A percentile compares a stretch with the other conserved stretches of the same genome.
These are phyloP conservation scores for Carex kokanica DNA, from an alignment of 176 grass and related monocot species.

Conservation along the genomic window DNA sequence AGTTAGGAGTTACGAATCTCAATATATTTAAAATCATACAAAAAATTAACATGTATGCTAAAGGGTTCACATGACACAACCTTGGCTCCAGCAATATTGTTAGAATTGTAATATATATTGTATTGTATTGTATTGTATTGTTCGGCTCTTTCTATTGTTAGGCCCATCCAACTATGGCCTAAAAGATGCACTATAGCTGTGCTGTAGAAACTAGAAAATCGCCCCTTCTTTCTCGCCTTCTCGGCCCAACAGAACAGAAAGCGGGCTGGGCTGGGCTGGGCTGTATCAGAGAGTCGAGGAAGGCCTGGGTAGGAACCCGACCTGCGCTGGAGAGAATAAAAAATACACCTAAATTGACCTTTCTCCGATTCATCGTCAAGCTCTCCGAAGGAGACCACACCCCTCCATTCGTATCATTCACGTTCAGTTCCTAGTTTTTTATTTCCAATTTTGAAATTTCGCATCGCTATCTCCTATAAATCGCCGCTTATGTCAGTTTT, in stretches of 20 bases:
- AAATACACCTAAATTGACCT: neutral
- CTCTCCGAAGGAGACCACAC: slow-evolving; percentile 24
- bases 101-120: no score
- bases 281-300: neutral
- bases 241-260: neutral
- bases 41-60: no score
- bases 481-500: neutral
- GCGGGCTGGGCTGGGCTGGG: neutral
- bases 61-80: no score
- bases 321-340: neutral
- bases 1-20: no score
- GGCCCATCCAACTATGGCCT: no score
- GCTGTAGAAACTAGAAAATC: no score
- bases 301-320: neutral
- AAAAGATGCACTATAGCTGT: no score
- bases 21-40: no score
- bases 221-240: no score
- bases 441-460: neutral
- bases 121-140: no score
- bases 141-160: no score
- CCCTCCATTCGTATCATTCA: neutral
- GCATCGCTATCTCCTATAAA: neutral
- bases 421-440: neutral
- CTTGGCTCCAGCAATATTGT: no score
- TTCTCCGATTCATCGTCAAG: slow-evolving; percentile 12